Conservation (phyloP, 1,139 yeast species). For the Hanseniaspora uvarum region DNA sequence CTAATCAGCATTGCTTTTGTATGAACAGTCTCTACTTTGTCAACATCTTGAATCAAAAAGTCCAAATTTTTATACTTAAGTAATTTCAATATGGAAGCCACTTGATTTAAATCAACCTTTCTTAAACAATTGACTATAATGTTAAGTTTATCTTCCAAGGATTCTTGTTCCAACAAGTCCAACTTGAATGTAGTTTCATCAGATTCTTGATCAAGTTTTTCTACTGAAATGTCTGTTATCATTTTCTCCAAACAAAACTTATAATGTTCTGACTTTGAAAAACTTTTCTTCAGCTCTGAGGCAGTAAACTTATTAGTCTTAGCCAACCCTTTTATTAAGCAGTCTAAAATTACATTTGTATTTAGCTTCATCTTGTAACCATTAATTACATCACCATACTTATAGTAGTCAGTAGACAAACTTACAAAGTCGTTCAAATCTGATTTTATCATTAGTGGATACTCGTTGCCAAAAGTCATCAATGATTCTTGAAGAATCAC, state of each 20-base stretch:
- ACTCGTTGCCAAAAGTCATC: slow-evolving; percentile 25
- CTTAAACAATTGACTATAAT: slow-evolving; percentile 51
- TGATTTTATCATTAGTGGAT: slow-evolving; percentile 27
- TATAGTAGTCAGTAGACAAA: slow-evolving; percentile 23
- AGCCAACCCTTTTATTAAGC: slow-evolving; percentile 18
- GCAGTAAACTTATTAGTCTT: slow-evolving; percentile 1
- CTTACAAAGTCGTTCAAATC: slow-evolving; percentile 27
- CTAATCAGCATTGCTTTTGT: background rate
- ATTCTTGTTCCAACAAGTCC: slow-evolving; percentile 24
- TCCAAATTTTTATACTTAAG: background rate
- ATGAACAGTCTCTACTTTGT: background rate
- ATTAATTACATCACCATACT: slow-evolving; percentile 21
- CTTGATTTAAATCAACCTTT: slow-evolving; percentile 42
- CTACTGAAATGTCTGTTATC: slow-evolving; percentile 31
- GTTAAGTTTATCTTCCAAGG: slow-evolving; percentile 31
- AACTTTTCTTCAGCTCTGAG: slow-evolving; percentile 23
- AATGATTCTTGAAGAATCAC: slow-evolving; percentile 19
- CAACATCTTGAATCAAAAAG: background rate
- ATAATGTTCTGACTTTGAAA: slow-evolving; percentile 25
- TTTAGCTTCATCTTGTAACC: slow-evolving; percentile 23
- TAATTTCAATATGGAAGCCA: slow-evolving; percentile 32
- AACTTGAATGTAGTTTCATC: slow-evolving; percentile 39
- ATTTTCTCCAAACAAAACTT: slow-evolving; percentile 29
- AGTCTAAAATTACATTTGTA: slow-evolving; percentile 25
- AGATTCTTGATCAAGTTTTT: slow-evolving; percentile 31